These are phyloP conservation scores for Globisporangium perplexum DNA, from an alignment of 352 stramenopile genomes.

Conservation along the genomic window DNA sequence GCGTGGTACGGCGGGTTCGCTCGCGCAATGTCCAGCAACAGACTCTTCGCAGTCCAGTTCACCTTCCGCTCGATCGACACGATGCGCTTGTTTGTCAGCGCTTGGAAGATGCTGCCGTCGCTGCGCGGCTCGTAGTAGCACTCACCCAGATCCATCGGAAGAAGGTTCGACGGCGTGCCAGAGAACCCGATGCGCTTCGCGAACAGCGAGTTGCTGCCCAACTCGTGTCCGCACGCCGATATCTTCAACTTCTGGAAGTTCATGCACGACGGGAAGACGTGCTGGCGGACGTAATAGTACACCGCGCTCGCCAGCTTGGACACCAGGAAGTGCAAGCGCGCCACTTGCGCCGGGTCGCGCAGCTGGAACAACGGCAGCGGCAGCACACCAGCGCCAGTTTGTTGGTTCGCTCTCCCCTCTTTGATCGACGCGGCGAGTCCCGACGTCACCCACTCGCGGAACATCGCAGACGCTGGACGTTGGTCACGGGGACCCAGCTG, in stretches of 20 bases:
- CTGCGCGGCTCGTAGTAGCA: constrained; percentile 98
- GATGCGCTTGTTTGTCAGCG: constrained; percentile 92
- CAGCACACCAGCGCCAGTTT: constrained; percentile 45
- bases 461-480: constrained; percentile 69
- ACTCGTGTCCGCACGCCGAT: constrained; percentile 97
- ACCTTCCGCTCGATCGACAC: constrained; percentile 81
- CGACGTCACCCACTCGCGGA: constrained; percentile 64
- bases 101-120: constrained; percentile 98
- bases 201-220: constrained; percentile 98
- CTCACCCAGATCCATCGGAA: constrained; percentile 98
- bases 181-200: constrained; percentile 97
- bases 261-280: constrained; percentile 99
- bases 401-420: constrained; percentile 12
- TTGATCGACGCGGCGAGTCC: constrained; percentile 31
- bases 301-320: constrained; percentile 92
- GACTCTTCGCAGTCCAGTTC: constrained; percentile 69
- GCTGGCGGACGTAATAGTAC: constrained; percentile 97
- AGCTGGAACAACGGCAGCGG: constrained; percentile 97
- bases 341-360: constrained; percentile 95
- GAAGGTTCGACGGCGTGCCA: constrained; percentile 97
- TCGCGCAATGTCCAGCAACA: constrained; percentile 75
- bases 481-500: constrained; percentile 80
- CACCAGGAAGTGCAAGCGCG: constrained; percentile 92
- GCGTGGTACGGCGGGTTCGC: constrained; percentile 74
- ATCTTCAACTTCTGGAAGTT: constrained; percentile 99